Evolutionary conservation across 179 eudicot species (phyloP), one percentile per base, ranked within the genome.

Genomic region (Silene noctiflora): DNA sequence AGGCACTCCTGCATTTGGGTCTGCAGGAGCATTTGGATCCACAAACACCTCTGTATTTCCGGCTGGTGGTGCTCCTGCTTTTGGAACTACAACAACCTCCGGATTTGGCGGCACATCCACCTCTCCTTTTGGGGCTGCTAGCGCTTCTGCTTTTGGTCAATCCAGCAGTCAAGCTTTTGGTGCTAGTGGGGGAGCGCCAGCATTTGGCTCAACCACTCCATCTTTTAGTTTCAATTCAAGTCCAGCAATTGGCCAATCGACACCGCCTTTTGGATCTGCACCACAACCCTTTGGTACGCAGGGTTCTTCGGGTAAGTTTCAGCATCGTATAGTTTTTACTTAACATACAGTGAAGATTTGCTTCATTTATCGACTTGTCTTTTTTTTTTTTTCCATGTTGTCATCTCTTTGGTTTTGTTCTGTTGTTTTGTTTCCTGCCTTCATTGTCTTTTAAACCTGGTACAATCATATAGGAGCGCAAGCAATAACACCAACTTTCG

Each of bases 231-330:
- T 86, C 71, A 78, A 87, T 55, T 81, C 88, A 63, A 81, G 79
- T 69, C 86, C 93, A 53, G 76, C 87, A 69, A 87, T 87, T 75
- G 91, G 92, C 78, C 86, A 87, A 77, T 75, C 90, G 27, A 81
- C 83, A 25, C 71, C 97, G 39, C 39, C 39, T 75, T 90, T 94
- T 85, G 92, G 91, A 24, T 29, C 90, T 48, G 59, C 95, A 27
- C 63, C 94, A 20, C 77, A 91, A 64, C 71, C 91, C 65, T 92
- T 92, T 84, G 91, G 89, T 72, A 84, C 91, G 60, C 92, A 83
- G 69, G 86, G 88, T 75, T 83, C 96, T 74, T 74, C 92, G 79
- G 97, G 98, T 90, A 82, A 84, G 94, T 63, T 27, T 39, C 62
- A 33, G 13, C 25, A 61, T 16, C 35, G 33, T 56, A 11, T 42